Conservation (phyloP, 768 basidiomycete genomes). For the Thelephora ganbajun region DNA sequence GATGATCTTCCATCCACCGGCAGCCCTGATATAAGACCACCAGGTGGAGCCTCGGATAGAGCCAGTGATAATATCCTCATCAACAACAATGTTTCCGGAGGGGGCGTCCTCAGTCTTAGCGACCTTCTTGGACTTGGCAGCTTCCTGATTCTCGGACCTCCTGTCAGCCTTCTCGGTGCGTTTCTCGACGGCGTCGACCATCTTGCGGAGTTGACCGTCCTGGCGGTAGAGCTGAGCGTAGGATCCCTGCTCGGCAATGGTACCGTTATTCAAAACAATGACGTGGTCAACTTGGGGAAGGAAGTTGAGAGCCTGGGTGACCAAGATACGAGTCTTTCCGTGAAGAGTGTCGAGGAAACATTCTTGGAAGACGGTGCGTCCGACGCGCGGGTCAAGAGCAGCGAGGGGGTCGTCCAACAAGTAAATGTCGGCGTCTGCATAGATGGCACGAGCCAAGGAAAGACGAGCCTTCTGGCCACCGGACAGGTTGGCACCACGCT, state of each 20-base stretch:
- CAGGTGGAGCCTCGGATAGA: constrained; percentile 14
- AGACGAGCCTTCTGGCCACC: constrained; percentile 37
- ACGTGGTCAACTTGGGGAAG: constrained; percentile 27
- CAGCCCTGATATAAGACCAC: constrained; percentile 20
- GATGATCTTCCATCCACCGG: constrained; percentile 12
- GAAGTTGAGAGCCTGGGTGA: constrained; percentile 19
- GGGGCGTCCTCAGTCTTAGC: constrained; percentile 6
- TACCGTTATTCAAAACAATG: constrained; percentile 31
- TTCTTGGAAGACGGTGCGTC: constrained; percentile 18
- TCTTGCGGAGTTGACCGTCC: constrained; percentile 15
- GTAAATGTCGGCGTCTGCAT: constrained; percentile 26
- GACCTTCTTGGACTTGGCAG: not conserved
- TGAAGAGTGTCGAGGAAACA: constrained; percentile 13
- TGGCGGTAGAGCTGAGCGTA: constrained; percentile 23
- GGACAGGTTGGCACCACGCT: constrained; percentile 25
- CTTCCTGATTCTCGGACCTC: not conserved
- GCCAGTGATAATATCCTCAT: constrained; percentile 15
- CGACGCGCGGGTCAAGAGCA: constrained; percentile 32
- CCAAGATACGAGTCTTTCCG: constrained; percentile 16
- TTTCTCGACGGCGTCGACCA: constrained; percentile 12
- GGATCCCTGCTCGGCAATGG: constrained; percentile 29
- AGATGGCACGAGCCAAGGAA: constrained; percentile 30
- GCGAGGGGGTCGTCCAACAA: constrained; percentile 29
- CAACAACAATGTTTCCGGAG: constrained; percentile 10
- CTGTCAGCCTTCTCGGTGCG: constrained; percentile 3